phyloP scores from a whole-genome alignment of 2,329 filamentous ascomycete species.

The Talaromyces islandicus region DNA sequence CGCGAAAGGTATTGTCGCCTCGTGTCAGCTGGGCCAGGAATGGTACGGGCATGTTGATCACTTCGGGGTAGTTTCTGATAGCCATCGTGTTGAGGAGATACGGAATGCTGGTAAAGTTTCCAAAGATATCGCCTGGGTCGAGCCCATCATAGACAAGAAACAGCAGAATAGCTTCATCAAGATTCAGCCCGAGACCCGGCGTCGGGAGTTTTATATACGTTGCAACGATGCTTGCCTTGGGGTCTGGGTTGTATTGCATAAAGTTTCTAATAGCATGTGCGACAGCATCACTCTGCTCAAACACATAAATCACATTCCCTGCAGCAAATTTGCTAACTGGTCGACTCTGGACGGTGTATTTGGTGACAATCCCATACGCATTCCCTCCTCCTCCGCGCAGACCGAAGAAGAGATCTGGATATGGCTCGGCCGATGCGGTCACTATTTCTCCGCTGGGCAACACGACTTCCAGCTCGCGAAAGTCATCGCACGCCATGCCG shows the following conservation, averaged over 20 bases:
- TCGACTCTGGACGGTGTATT: constrained; percentile 22
- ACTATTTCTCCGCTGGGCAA: constrained; percentile 6
- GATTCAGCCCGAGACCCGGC: constrained; percentile 21
- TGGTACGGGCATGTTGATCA: constrained; percentile 29
- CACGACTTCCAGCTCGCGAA: constrained; percentile 3
- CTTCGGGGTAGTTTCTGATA: constrained; percentile 24
- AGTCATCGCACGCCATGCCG: constrained; percentile 7
- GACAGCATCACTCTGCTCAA: constrained; percentile 21
- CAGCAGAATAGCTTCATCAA: constrained; percentile 27
- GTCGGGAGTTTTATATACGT: constrained; percentile 27
- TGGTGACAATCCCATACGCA: constrained; percentile 14
- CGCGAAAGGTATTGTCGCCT: constrained; percentile 29
- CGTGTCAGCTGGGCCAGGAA: constrained; percentile 21
- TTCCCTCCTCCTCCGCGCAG: constrained; percentile 7
- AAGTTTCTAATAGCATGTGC: constrained; percentile 25
- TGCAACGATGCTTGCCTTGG: constrained; percentile 28
- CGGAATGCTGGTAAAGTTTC: constrained; percentile 28
- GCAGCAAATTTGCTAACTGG: constrained; percentile 21
- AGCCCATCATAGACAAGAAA: constrained; percentile 32
- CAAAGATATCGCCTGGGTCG: constrained; percentile 24
- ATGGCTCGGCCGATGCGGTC: background rate
- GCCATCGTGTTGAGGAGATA: constrained; percentile 22
- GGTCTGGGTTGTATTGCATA: constrained; percentile 26
- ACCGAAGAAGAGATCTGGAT: constrained; percentile 7
- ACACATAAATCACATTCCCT: constrained; percentile 22